Conservation (phyloP, 805 yeast genomes). For the Yarrowia sp. region DNA sequence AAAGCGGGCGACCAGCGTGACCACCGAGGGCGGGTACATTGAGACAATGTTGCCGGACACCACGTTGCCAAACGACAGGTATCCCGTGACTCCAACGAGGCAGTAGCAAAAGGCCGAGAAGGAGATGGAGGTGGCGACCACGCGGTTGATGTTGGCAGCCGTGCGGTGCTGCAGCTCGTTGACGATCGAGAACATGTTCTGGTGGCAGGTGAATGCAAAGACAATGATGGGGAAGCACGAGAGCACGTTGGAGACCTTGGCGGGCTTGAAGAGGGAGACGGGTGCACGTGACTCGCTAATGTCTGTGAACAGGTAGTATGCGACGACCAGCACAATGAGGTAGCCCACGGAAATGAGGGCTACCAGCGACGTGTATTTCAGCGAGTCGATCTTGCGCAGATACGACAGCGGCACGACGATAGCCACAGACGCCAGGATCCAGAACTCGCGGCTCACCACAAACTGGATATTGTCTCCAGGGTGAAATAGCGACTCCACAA, state of each 20-base stretch:
- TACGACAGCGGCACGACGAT: slow-evolving; percentile 71
- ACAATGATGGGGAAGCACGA: slow-evolving; percentile 88
- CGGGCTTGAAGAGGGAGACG: slow-evolving; percentile 58
- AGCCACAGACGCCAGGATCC: slow-evolving; percentile 56
- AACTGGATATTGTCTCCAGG: slow-evolving; percentile 41
- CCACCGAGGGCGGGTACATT: slow-evolving; percentile 67
- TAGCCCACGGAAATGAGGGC: slow-evolving; percentile 84
- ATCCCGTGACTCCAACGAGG: slow-evolving; percentile 80
- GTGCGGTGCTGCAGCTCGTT: slow-evolving; percentile 75
- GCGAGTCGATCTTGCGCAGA: slow-evolving; percentile 76
- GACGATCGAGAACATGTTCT: slow-evolving; percentile 87
- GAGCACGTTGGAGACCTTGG: slow-evolving; percentile 55
- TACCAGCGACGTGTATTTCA: slow-evolving; percentile 82
- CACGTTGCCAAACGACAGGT: slow-evolving; percentile 82
- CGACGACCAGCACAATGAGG: slow-evolving; percentile 71
- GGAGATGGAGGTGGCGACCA: slow-evolving; percentile 62
- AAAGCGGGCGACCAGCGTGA: slow-evolving; percentile 79
- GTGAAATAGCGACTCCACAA: slow-evolving; percentile 46
- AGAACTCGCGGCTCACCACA: slow-evolving; percentile 52
- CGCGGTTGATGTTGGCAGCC: slow-evolving; percentile 54
- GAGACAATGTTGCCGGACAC: slow-evolving; percentile 82
- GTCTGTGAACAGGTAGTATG: slow-evolving; percentile 70
- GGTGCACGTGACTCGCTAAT: slow-evolving; percentile 60
- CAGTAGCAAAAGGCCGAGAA: slow-evolving; percentile 69
- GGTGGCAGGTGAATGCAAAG: slow-evolving; percentile 95